Base-by-base conservation (phyloP, 331 rosid species). In the Cucumis variabilis region DNA sequence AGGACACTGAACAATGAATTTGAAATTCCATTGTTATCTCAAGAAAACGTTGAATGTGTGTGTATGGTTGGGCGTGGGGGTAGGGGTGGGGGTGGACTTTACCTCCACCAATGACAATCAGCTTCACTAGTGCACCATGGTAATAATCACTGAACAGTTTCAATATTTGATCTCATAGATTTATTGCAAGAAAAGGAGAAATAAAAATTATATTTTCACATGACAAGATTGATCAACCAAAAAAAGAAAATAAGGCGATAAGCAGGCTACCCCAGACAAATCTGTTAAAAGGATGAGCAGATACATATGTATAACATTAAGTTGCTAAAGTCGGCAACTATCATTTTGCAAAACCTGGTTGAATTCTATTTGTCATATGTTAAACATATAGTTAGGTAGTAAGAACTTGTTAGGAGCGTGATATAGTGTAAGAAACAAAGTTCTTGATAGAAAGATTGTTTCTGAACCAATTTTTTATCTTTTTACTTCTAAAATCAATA, bases 91-190 rank as follows among this genome's bases (percentile, higher is more conserved):
- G 67, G 65, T 23, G 72, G 83, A 48, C 66, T 91, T 90, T 88
- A 95, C 99, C 99, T 95, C 99, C 99, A 86, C 99, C 99, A 90
- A 97, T 95, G 90, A 97, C 92, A 87, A 90, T 98, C 79, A 97
- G 96, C 93, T 93, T 97, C 99, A 97, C 95, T 74, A 97, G 89
- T 92, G 98, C 99, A 85, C 98, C 99, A 87, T 95, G 98, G 94
- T 97, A 97, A 92, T 92, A 92, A 87, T 93, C 90, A 65, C 66
- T 62, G 88, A 92, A 97, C 83, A 97, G 87, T 88, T 92, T 93
- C 87, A 95, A 89, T 93, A 95, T 94, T 71, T 91, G 96, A 84
- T 93, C 96, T 72, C 94, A 90, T 91, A 97, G 91, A 90, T 97
- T 89, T 84, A 97, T 70, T n/a, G 85, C 21, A 82, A 23, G 65